Evolutionary conservation across 2,329 filamentous ascomycete species (phyloP), one percentile per base, ranked within the genome.

Genomic region (Pseudocercospora musae): DNA sequence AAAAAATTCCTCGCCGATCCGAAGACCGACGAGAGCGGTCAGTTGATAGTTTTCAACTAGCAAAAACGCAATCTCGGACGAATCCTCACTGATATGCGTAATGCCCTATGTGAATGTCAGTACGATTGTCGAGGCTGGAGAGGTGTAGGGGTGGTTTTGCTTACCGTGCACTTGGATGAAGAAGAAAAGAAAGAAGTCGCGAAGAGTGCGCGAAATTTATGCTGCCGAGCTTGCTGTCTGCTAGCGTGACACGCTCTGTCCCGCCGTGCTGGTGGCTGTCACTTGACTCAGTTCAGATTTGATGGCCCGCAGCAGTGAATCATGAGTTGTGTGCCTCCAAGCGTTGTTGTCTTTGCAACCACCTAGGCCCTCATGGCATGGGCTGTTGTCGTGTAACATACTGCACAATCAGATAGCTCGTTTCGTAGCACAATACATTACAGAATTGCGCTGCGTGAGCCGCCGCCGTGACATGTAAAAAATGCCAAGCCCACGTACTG

Each of bases 1-100:
- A n/a, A 91, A 92, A 92, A 88, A 92, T 92, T 92, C 89, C 88
- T 83, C 84, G 81, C 80, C 85, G 84, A 84, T 82, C 84, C 82
- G 81, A 81, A 83, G 85, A 84, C 87, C 86, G 85, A 84, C 79
- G 83, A 82, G 82, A 92, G 89, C 83, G 83, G 89, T 91, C 89
- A 89, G 71, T 72, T 85, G 83, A 82, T 90, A 90, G 88, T 90
- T 90, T 90, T 90, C 88, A 91, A 90, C 88, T 90, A 91, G 89
- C 89, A 91, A 91, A 90, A 91, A 91, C 84, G 85, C 85, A 84
- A 85, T 86, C 88, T 92, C 89, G 86, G 89, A 91, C 87, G 85
- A 87, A 88, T 91, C 89, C 87, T 92, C 89, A 92, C 87, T 89
- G 87, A 85, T 86, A 88, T 85, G 85, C 87, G 84, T 90, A 89